Conservation (phyloP, 306 rosid genomes). For the Sesbania bispinosa region DNA sequence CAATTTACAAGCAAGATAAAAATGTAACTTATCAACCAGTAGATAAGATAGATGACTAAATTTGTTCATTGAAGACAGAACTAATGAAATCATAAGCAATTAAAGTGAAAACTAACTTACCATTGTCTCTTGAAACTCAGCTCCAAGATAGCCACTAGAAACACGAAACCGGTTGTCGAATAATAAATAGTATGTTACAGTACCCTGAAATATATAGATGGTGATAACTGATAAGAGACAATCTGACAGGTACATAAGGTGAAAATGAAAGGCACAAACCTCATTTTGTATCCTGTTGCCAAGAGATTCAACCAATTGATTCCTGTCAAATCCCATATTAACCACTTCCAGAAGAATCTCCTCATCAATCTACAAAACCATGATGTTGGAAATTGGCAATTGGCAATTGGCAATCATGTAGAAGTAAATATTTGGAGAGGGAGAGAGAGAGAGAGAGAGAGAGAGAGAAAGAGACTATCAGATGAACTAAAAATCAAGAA, state of each 20-base stretch:
- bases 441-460: no score
- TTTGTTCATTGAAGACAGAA: constrained; percentile 16
- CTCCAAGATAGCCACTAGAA: constrained; percentile 89
- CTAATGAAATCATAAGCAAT: neutral
- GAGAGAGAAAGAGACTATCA: no score
- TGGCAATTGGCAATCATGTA: neutral
- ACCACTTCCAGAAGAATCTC: constrained; percentile 84
- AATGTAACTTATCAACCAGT: neutral
- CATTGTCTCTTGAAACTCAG: constrained; percentile 85
- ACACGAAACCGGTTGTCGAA: no score
- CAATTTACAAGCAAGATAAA: no score
- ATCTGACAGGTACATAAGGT: neutral
- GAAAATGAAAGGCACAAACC: no score
- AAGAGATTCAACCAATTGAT: constrained; percentile 73
- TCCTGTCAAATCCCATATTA: constrained; percentile 77
- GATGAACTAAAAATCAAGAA: neutral
- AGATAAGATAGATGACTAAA: constrained; percentile 4
- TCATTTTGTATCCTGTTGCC: constrained; percentile 71
- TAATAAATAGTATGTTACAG: constrained; percentile 87
- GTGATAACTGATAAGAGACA: constrained; percentile 29
- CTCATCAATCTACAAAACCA: no score
- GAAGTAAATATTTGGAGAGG: no score
- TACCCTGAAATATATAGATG: constrained; percentile 62
- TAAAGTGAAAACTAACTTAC: constrained; percentile 36
- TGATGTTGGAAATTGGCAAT: neutral